Percentiles rank a stretch among this genome's conserved stretches.
Evolutionary conservation across 2,329 filamentous ascomycete genomes (phyloP).

Genomic region (Arthrobotrys iridis): DNA sequence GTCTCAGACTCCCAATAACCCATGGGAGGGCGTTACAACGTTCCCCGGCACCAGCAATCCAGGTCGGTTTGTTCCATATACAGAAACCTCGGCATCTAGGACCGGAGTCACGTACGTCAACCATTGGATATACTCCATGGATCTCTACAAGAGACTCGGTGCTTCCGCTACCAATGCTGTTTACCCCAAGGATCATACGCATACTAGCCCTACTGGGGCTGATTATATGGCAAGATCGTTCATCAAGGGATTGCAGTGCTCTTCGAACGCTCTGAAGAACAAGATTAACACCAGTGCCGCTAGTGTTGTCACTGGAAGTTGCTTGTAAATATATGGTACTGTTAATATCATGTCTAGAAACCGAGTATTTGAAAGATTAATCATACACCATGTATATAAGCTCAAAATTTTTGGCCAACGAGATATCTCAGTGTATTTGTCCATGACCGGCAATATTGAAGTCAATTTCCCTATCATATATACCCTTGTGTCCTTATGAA

Average conservation of each 20-base stretch:
- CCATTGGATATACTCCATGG: slow-evolving; percentile 66
- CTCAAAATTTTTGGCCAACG: too few species aligned
- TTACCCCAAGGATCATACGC: slow-evolving; percentile 71
- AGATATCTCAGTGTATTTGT: too few species aligned
- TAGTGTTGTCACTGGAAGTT: slow-evolving; percentile 44
- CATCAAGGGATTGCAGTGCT: slow-evolving; percentile 68
- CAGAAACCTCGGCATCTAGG: slow-evolving; percentile 63
- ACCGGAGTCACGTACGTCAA: slow-evolving; percentile 67
- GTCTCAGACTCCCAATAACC: slow-evolving; percentile 71
- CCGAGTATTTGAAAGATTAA: too few species aligned
- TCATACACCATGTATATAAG: too few species aligned
- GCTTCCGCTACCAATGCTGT: slow-evolving; percentile 65
- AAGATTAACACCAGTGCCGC: slow-evolving; percentile 45
- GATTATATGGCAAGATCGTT: slow-evolving; percentile 69
- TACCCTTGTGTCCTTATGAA: background rate
- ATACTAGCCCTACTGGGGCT: slow-evolving; percentile 69
- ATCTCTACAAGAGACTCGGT: slow-evolving; percentile 66
- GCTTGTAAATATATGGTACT: slow-evolving; percentile 47
- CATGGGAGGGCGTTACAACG: slow-evolving; percentile 67
- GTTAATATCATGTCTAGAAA: background rate
- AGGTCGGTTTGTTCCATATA: slow-evolving; percentile 70
- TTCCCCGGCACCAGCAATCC: slow-evolving; percentile 61
- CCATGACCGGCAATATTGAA: background rate
- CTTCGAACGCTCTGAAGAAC: slow-evolving; percentile 62
- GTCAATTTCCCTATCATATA: background rate